Evolutionary conservation across 805 yeast genomes (phyloP), one percentile per base, ranked within the genome.

Genomic region (Cyberlindnera xylosilytica): DNA sequence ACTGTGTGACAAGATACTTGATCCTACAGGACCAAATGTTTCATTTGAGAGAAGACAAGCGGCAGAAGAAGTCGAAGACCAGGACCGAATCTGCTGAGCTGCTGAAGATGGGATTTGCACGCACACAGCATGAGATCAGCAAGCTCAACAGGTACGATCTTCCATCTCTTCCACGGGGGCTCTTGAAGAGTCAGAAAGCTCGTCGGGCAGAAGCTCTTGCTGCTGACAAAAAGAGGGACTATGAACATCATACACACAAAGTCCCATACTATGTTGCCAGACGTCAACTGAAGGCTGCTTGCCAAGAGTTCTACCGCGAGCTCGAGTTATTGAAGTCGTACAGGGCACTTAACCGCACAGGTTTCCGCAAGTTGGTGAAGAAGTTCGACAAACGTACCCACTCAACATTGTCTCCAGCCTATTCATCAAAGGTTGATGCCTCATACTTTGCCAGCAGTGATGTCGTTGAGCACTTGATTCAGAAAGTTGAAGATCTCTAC

Each of bases 281-380:
- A 51, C 68, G 82, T 47, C 85, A 81, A 64, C 65, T 87, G 43
- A 83, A 83, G 52, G 67, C 70, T 23, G 95, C 95, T 0, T 60
- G 83, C 20, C 64, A 78, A 43, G 95, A 87, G 56, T 82, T 75
- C 51, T 88, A 87, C 60, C 72, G 91, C 44, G 76, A 85, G 8
- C 66, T 88, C 47, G 86, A 85, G 45, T 70, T 87, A 27, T 64
- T 86, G 38, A 77, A 77, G 49, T 82, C 87, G 1, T 93, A 81
- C 61, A 72, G 87, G 50, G 69, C 81, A 36, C 63, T 90, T 52
- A 93, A 93, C 63, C 72, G 89, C 23, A 89, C 96, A 0, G 99
- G 95, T 0, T 79, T 90, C 55, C 75, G 96, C 39, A 93, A 93
- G 56, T 81, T 93, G 55, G 72, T 88, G 45, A 93, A 93, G 58